Conservation (phyloP, 176 grass and related monocot genomes). For the Carex pumila region DNA sequence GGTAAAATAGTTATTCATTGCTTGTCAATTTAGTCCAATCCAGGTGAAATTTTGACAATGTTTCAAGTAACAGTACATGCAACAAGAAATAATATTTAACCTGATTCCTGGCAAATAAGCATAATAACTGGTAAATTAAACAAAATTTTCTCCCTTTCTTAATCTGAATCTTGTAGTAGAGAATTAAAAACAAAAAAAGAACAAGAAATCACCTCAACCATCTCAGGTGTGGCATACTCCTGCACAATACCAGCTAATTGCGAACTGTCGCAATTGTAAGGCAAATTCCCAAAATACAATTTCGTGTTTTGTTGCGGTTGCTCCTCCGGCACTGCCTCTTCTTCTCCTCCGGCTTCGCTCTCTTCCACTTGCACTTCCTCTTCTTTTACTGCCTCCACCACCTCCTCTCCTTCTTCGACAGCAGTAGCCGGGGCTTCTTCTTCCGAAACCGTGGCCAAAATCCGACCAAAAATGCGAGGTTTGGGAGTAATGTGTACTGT, state of each 20-base stretch:
- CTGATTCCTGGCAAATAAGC: neutral
- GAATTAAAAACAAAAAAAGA: neutral
- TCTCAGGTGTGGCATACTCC: conserved; percentile 73
- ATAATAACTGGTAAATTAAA: neutral
- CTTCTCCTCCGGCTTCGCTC: neutral
- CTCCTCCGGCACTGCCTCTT: neutral
- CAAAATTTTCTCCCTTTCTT: neutral
- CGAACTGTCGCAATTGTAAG: conserved; percentile 95
- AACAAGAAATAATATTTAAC: neutral
- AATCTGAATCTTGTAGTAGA: neutral
- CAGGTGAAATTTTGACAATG: neutral
- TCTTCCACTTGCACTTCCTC: neutral
- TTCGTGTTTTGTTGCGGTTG: conserved; percentile 34
- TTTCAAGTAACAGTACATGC: neutral
- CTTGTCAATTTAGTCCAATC: neutral
- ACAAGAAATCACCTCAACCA: conserved; percentile 68
- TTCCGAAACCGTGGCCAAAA: conserved; percentile 28
- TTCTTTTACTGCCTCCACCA: neutral
- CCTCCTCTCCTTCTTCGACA: conserved; percentile 29
- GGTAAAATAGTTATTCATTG: neutral
- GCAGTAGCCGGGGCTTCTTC: conserved; percentile 43
- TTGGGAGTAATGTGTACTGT: neutral
- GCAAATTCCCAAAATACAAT: conserved; percentile 86
- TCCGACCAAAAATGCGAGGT: neutral
- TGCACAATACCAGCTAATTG: conserved; percentile 79